Evolutionary conservation across 1,139 yeast genomes (phyloP).

Genomic region (Blastobotrys apis): DNA sequence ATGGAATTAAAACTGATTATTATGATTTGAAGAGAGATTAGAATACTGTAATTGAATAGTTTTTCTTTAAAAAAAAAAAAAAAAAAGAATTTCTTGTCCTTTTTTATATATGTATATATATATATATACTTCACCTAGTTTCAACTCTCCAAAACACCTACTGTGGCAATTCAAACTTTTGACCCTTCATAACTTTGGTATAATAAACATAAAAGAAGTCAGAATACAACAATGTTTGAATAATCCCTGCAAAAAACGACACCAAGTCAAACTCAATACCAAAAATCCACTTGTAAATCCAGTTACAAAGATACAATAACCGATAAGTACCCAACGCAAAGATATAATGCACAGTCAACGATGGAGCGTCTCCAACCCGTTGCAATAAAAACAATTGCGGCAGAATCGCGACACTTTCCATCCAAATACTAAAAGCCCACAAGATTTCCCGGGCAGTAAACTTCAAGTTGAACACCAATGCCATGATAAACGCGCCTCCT

Average conservation of each 20-base stretch:
- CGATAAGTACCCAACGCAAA: slow-evolving; percentile 90
- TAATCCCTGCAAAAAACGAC: slow-evolving; percentile 70
- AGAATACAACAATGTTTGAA: slow-evolving; percentile 84
- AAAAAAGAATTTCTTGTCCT: background rate
- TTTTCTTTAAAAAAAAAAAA: background rate
- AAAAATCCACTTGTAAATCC: slow-evolving; percentile 80
- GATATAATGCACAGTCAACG: slow-evolving; percentile 84
- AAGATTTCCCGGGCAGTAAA: slow-evolving; percentile 54
- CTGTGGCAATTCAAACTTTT: slow-evolving; percentile 74
- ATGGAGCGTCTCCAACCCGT: slow-evolving; percentile 83
- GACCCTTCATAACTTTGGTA: slow-evolving; percentile 75
- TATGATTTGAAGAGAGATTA: slow-evolving; percentile 87
- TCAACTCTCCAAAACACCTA: slow-evolving; percentile 28
- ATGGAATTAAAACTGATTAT: slow-evolving; percentile 80
- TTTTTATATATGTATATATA: slow-evolving; percentile 1
- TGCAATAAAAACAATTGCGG: slow-evolving; percentile 92
- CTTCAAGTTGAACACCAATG: slow-evolving; percentile 62
- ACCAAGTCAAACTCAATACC: slow-evolving; percentile 69
- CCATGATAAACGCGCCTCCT: slow-evolving; percentile 56
- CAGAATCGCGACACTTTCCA: slow-evolving; percentile 84
- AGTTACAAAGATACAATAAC: slow-evolving; percentile 84
- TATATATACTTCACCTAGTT: background rate
- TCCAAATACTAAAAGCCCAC: slow-evolving; percentile 40
- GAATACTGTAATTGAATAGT: slow-evolving; percentile 8
- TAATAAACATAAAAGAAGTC: slow-evolving; percentile 94